These are phyloP conservation scores for Blastobotrys buckinghamii DNA, from an alignment of 1,139 yeast species.

Conservation along the genomic window DNA sequence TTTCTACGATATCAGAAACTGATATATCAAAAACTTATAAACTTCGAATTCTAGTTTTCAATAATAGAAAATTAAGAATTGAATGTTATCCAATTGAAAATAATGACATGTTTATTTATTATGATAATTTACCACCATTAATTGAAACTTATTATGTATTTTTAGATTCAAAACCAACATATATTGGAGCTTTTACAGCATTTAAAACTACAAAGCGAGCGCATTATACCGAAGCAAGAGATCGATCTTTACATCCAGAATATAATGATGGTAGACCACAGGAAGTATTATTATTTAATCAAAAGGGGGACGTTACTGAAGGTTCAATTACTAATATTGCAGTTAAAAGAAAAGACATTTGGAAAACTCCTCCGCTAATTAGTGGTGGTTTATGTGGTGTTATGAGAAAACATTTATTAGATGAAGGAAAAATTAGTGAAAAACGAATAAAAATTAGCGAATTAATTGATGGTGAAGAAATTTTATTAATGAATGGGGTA, in stretches of 20 bases:
- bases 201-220: conserved; percentile 78
- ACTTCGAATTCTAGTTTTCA: conserved; percentile 48
- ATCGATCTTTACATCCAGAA: conserved; percentile 35
- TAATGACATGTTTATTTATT: conserved; percentile 42
- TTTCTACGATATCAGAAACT: conserved; percentile 30
- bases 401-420: conserved; percentile 58
- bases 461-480: conserved; percentile 54
- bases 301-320: conserved; percentile 61
- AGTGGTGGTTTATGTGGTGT: conserved; percentile 88
- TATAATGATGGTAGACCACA: conserved; percentile 25
- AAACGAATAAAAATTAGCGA: conserved; percentile 42
- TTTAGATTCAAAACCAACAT: conserved; percentile 49
- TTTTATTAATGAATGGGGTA: conserved; percentile 73
- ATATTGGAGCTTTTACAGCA: conserved; percentile 72
- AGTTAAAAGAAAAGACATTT: conserved; percentile 45
- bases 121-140: conserved; percentile 24
- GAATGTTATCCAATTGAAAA: conserved; percentile 44
- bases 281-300: conserved; percentile 69
- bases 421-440: conserved; percentile 52
- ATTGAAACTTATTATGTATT: conserved; percentile 50
- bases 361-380: conserved; percentile 75
- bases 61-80: conserved; percentile 44
- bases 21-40: conserved; percentile 41
- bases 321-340: conserved; percentile 86
- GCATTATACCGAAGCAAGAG: conserved; percentile 59